Percentiles rank a stretch among this genome's conserved stretches.
These are phyloP conservation scores for Dendrobium catenatum DNA, from an alignment of 106 monocot genomes.

Conservation along the genomic window DNA sequence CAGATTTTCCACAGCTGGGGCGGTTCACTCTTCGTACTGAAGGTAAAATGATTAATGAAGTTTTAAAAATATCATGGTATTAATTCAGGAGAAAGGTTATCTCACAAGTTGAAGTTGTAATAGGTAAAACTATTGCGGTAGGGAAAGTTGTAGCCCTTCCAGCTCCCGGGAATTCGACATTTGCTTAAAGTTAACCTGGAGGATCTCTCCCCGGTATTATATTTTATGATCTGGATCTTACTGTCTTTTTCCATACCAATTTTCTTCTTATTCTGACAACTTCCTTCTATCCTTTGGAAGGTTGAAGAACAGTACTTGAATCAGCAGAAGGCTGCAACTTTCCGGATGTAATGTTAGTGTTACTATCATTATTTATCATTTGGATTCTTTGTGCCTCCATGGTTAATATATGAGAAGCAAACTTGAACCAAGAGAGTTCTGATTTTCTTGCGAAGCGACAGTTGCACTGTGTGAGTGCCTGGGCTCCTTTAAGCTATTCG, in stretches of 20 bases:
- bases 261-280: background rate
- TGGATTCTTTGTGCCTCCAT: background rate
- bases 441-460: too few species aligned
- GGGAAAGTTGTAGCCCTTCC: conserved; percentile 87
- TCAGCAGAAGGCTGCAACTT: background rate
- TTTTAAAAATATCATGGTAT: background rate
- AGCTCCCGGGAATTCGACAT: conserved; percentile 38
- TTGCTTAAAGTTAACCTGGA: conserved; percentile 5
- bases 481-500: background rate
- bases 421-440: too few species aligned
- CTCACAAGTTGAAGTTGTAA: background rate
- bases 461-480: background rate
- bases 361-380: background rate
- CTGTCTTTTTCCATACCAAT: background rate
- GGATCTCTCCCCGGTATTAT: background rate
- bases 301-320: background rate
- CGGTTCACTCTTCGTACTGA: conserved; percentile 92
- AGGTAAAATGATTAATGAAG: conserved; percentile 34
- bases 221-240: background rate
- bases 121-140: conserved; percentile 94
- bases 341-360: background rate
- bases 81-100: background rate
- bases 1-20: conserved; percentile 82
- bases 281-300: background rate
- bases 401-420: background rate